Evolutionary conservation across 2,329 filamentous ascomycete species (phyloP).

Genomic region (Claviceps pazoutovae): DNA sequence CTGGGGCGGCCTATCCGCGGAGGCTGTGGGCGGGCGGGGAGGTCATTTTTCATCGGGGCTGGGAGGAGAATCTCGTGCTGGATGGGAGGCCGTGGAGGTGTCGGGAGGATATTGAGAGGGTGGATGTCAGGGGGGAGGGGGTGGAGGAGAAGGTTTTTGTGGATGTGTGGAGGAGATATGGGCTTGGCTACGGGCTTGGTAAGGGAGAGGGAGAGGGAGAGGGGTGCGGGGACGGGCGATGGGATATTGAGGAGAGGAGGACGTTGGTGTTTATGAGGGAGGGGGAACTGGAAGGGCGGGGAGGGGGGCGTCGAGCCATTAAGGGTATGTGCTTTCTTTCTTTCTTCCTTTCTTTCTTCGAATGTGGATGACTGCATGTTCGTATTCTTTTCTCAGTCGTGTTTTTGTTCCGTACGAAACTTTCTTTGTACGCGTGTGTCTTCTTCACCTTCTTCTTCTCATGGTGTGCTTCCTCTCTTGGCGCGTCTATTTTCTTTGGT

Average conservation of each 20-base stretch:
- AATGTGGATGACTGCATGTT: background rate
- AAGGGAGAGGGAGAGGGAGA: background rate
- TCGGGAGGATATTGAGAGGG: constrained; percentile 29
- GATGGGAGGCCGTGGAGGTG: constrained; percentile 29
- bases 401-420: too few relatives aligned
- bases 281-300: constrained; percentile 6
- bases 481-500: background rate
- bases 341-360: too few relatives aligned
- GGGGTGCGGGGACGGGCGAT: constrained; percentile 8
- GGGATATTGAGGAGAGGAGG: constrained; percentile 31
- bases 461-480: too few relatives aligned
- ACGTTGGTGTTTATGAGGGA: constrained; percentile 39
- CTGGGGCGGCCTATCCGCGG: constrained; percentile 55
- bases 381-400: too few relatives aligned
- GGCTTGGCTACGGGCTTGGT: constrained; percentile 8
- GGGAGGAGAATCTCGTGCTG: constrained; percentile 19
- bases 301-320: constrained; percentile 10
- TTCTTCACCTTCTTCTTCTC: too few relatives aligned
- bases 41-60: constrained; percentile 36
- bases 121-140: constrained; percentile 18
- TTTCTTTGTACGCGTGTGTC: too few relatives aligned
- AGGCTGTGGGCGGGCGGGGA: constrained; percentile 84
- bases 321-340: constrained; percentile 12
- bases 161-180: constrained; percentile 34
- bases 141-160: constrained; percentile 35